Base-by-base conservation (phyloP, 495 filamentous ascomycete species). In the Cenococcum geophilum region DNA sequence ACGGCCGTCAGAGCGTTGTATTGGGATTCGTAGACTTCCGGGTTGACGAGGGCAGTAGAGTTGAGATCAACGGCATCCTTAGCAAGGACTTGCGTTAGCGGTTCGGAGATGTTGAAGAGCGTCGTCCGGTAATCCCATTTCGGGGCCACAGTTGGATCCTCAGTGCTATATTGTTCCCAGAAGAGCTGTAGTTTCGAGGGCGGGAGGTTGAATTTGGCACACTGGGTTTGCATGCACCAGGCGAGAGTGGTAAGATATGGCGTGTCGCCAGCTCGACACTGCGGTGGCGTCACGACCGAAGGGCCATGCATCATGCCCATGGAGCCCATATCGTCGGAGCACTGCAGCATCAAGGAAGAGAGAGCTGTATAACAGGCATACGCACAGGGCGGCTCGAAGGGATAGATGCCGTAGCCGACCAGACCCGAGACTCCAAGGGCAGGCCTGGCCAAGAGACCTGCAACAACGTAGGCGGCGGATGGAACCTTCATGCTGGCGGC, bases 231-330 rank as follows among this genome's bases (percentile, higher is more conserved):
- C 5, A 62, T 57, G 42, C 60, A 62, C 21, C 45, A 62, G 22
- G 60, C 60, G 6, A 62, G 25, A 4, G 52, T 57, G 23, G 47
- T 37, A 14, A 62, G 37, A 36, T 48, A 62, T 5, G 42, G 5
- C 14, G 47, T 47, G 34, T 62, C 40, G 18, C 18, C 50, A 1
- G 60, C 60, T 14, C 51, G 50, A 51, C 60, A 62, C n/a, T n/a
- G n/a, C n/a, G n/a, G n/a, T n/a, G n/a, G n/a, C n/a, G n/a, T n/a
- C n/a, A n/a, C n/a, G n/a, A n/a, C n/a, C n/a, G n/a, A n/a, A n/a
- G n/a, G n/a, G n/a, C n/a, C n/a, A n/a, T n/a, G n/a, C n/a, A n/a
- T n/a, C n/a, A n/a, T n/a, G n/a, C n/a, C n/a, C n/a, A n/a, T n/a
- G n/a, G n/a, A n/a, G n/a, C n/a, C n/a, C n/a, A n/a, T n/a, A n/a